Percentiles rank a stretch among this genome's conserved stretches.
These are phyloP conservation scores for Teunomyces pallodes DNA, from an alignment of 805 yeast species.

Conservation along the genomic window DNA sequence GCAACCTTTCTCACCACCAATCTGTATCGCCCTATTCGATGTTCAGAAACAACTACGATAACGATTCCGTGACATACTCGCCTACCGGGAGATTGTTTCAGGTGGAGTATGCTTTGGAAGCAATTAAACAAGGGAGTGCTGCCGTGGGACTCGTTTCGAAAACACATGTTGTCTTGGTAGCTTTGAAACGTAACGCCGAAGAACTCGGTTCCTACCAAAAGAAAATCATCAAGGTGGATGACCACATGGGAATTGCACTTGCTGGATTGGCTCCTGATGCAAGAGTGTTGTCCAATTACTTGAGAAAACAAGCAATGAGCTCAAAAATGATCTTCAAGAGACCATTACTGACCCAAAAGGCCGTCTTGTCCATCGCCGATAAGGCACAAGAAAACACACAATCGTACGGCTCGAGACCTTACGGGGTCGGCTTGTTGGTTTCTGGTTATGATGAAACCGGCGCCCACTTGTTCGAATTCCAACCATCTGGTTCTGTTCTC, in stretches of 20 bases:
- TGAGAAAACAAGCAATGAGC: constrained; percentile 89
- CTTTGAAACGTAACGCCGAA: constrained; percentile 93
- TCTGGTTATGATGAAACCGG: constrained; percentile 93
- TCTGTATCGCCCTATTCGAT: constrained; percentile 8
- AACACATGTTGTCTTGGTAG: constrained; percentile 87
- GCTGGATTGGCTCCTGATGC: constrained; percentile 99
- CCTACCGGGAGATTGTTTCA: constrained; percentile 92
- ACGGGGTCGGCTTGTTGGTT: constrained; percentile 92
- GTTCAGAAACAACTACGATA: constrained; percentile 98
- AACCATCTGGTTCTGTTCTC: constrained; percentile 90
- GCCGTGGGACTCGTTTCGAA: constrained; percentile 91
- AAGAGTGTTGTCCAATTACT: constrained; percentile 81
- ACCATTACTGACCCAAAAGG: constrained; percentile 77
- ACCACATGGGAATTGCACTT: constrained; percentile 89
- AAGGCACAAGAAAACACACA: constrained; percentile 98
- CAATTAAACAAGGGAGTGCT: constrained; percentile 97
- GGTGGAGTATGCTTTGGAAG: constrained; percentile 86
- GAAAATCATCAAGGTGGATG: constrained; percentile 87
- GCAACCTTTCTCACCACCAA: not conserved
- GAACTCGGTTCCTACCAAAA: constrained; percentile 96
- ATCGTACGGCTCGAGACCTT: constrained; percentile 93
- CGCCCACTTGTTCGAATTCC: constrained; percentile 90
- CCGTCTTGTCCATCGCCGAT: constrained; percentile 85
- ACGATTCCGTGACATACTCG: constrained; percentile 96
- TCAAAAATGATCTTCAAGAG: constrained; percentile 83